A percentile compares a stretch with the other conserved stretches of the same genome.
phyloP scores from a whole-genome alignment of 2,329 filamentous ascomycete genomes.

The Arachnomyces sp. region DNA sequence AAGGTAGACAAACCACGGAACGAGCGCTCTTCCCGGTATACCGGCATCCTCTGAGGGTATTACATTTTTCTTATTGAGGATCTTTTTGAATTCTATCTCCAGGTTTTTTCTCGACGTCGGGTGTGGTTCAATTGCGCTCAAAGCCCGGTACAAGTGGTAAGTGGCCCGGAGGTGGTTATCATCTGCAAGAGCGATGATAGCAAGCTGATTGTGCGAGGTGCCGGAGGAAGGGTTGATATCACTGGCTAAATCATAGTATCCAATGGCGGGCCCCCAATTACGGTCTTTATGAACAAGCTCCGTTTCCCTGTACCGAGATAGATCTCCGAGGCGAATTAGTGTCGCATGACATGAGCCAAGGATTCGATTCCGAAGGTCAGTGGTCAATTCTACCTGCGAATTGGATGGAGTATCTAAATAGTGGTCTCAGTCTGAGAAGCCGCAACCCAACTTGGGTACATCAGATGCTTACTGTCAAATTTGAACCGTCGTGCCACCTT shows the following conservation, averaged over 20 bases:
- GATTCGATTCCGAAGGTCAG: conserved; percentile 52
- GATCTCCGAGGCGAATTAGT: conserved; percentile 79
- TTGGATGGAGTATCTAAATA: conserved; percentile 35
- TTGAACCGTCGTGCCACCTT: conserved; percentile 48
- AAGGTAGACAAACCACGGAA: conserved; percentile 76
- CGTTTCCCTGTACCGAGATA: conserved; percentile 74
- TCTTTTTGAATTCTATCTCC: conserved; percentile 67
- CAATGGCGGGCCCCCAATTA: conserved; percentile 70
- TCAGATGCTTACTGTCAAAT: conserved; percentile 35
- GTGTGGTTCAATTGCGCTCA: conserved; percentile 67
- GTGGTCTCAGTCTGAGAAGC: conserved; percentile 13
- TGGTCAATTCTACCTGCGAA: conserved; percentile 39
- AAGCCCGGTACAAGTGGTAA: conserved; percentile 81
- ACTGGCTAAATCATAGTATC: conserved; percentile 77
- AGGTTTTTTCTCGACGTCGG: conserved; percentile 69
- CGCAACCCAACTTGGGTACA: conserved; percentile 22
- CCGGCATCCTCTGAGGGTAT: conserved; percentile 43
- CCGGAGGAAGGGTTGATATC: conserved; percentile 72
- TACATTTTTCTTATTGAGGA: conserved; percentile 37
- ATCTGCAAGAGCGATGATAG: conserved; percentile 70
- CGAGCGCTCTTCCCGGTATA: conserved; percentile 50
- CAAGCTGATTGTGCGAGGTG: conserved; percentile 81
- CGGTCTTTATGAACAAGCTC: conserved; percentile 66
- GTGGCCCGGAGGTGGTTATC: conserved; percentile 75
- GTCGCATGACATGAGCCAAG: conserved; percentile 72